Conservation (phyloP, 225 moss, liverwort and hornwort genomes). For the Asterella californica region DNA sequence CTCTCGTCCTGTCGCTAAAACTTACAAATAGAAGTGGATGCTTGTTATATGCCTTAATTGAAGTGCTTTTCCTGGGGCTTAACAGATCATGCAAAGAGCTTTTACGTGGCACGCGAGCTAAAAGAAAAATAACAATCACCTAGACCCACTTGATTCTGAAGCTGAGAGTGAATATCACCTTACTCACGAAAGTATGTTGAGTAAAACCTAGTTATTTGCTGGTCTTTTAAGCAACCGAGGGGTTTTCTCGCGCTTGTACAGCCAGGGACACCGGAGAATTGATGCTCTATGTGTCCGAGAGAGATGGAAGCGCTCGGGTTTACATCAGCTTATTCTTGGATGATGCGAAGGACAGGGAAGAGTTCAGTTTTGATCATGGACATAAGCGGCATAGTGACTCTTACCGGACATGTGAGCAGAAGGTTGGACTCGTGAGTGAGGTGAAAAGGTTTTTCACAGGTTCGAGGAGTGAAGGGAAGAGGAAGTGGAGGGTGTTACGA, state of each 20-base stretch:
- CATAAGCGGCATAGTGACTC: background rate
- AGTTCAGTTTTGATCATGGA: background rate
- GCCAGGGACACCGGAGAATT: constrained; percentile 29
- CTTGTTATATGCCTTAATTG: background rate
- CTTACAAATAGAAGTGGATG: background rate
- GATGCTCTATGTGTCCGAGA: constrained; percentile 67
- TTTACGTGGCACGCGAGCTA: background rate
- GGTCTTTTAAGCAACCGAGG: background rate
- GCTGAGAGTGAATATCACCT: background rate
- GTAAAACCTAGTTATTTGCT: background rate
- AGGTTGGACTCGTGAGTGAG: background rate
- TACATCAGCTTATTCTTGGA: constrained; percentile 48
- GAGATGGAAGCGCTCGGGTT: constrained; percentile 63
- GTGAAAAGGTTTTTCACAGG: background rate
- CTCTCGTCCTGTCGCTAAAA: background rate
- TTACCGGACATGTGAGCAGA: background rate
- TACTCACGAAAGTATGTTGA: background rate
- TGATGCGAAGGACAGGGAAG: background rate
- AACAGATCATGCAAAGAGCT: background rate
- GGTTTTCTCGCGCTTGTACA: constrained; percentile 15
- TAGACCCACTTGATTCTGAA: no score
- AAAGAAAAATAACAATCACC: background rate
- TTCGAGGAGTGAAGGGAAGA: background rate
- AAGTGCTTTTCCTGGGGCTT: background rate
- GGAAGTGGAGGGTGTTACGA: background rate